Percentiles rank a stretch among this genome's conserved stretches.
Conservation (phyloP, 306 rosid species). For the Alnus rubra region DNA sequence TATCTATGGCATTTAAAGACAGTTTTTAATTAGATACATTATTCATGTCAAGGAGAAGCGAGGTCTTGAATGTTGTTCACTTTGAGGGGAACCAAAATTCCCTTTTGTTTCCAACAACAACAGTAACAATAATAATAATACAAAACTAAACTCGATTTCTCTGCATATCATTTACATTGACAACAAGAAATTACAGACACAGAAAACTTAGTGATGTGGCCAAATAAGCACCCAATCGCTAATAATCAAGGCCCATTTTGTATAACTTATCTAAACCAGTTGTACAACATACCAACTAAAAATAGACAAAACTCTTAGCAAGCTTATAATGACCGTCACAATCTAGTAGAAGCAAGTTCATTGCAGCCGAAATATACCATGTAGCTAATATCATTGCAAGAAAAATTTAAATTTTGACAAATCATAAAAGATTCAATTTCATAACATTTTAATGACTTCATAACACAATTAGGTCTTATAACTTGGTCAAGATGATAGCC, state of each 20-base stretch:
- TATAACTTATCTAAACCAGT: neutral
- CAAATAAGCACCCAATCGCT: neutral
- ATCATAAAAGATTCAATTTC: neutral
- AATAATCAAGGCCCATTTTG: neutral
- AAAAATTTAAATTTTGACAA: neutral
- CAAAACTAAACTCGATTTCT: neutral
- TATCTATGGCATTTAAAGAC: too few species aligned
- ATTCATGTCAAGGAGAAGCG: neutral
- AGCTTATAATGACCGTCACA: neutral
- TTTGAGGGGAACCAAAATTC: neutral
- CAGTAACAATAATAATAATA: too few species aligned
- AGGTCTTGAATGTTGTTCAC: neutral
- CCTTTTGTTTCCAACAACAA: neutral
- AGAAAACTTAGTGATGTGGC: neutral
- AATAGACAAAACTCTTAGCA: neutral
- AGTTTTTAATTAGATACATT: neutral
- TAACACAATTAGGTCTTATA: neutral
- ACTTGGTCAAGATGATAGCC: neutral
- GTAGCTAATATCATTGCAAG: neutral
- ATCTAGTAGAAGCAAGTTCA: neutral
- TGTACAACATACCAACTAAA: neutral
- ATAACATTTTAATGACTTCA: neutral
- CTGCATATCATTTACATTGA: neutral
- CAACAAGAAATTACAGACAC: neutral
- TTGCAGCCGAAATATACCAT: neutral